These are phyloP conservation scores for Calonectria ilicicola DNA, from an alignment of 2,329 filamentous ascomycete genomes.

Conservation along the genomic window DNA sequence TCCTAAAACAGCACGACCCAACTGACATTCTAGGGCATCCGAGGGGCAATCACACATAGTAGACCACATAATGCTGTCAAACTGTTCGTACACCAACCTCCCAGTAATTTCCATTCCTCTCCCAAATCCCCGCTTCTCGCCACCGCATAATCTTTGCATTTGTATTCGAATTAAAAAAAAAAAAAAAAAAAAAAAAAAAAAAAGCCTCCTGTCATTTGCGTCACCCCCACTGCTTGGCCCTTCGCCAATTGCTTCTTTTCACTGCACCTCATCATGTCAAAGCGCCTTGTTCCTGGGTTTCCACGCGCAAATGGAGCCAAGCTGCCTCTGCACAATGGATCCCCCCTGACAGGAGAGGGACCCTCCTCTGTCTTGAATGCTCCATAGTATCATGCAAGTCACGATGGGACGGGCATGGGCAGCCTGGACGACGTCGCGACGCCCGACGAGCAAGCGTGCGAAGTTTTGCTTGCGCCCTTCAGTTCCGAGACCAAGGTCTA, in stretches of 20 bases:
- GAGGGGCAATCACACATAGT: not conserved
- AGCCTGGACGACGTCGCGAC: slow-evolving; percentile 17
- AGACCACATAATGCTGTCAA: slow-evolving; percentile 8
- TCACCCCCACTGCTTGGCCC: not conserved
- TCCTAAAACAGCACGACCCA: not conserved
- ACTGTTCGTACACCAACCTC: slow-evolving; percentile 17
- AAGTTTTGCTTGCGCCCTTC: slow-evolving; percentile 17
- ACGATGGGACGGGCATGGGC: slow-evolving; percentile 26
- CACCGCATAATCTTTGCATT: slow-evolving; percentile 7
- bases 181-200: too few relatives aligned
- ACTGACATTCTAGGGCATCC: not conserved
- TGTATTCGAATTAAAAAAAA: slow-evolving; percentile 7
- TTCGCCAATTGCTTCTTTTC: not conserved
- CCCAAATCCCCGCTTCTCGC: slow-evolving; percentile 11
- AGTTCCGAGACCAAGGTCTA: slow-evolving; percentile 1
- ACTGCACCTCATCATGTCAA: slow-evolving; percentile 12
- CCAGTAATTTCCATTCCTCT: slow-evolving; percentile 1
- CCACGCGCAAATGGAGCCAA: slow-evolving; percentile 13
- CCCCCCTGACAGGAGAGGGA: not conserved
- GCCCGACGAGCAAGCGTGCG: not conserved
- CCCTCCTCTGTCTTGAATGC: slow-evolving; percentile 4
- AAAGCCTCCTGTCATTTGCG: not conserved
- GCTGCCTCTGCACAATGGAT: not conserved
- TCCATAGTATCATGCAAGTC: slow-evolving; percentile 33
- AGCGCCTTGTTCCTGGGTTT: not conserved